Evolutionary conservation across 768 basidiomycete genomes (phyloP).

Genomic region (Tylopilus plumbeoviolaceoides): DNA sequence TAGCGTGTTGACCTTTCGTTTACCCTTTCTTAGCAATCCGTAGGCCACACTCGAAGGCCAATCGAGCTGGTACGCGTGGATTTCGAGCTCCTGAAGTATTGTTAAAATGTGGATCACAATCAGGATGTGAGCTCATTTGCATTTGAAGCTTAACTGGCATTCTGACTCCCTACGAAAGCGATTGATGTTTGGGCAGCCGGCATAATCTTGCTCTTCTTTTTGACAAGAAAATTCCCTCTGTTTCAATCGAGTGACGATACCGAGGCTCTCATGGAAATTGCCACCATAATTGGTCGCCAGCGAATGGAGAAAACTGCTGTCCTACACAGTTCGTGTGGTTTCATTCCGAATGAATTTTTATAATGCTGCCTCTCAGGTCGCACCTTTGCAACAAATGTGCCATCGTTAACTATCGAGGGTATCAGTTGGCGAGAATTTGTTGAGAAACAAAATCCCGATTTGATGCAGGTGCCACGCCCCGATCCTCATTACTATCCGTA

Average conservation of each 20-base stretch:
- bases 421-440: conserved; percentile 73
- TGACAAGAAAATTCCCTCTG: conserved; percentile 88
- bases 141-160: not conserved
- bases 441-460: conserved; percentile 68
- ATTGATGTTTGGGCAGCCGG: conserved; percentile 97
- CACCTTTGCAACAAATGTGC: conserved; percentile 86
- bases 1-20: not conserved
- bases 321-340: conserved; percentile 69
- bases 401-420: conserved; percentile 64
- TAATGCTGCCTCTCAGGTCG: conserved; percentile 54
- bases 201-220: conserved; percentile 87
- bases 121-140: conserved; percentile 62
- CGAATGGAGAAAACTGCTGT: conserved; percentile 83
- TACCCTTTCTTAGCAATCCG: not conserved
- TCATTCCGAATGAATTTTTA: not conserved
- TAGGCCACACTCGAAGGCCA: conserved; percentile 85
- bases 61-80: conserved; percentile 93
- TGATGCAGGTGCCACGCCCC: conserved; percentile 48
- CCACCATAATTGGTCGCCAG: conserved; percentile 75
- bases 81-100: conserved; percentile 97
- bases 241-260: conserved; percentile 93
- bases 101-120: conserved; percentile 90
- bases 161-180: conserved; percentile 45
- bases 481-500: conserved; percentile 57
- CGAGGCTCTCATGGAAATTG: conserved; percentile 95